Percentiles rank a stretch among this genome's conserved stretches.
Evolutionary conservation across 2,329 filamentous ascomycete genomes (phyloP).

Genomic region (Aspergillus quadrilineatus): DNA sequence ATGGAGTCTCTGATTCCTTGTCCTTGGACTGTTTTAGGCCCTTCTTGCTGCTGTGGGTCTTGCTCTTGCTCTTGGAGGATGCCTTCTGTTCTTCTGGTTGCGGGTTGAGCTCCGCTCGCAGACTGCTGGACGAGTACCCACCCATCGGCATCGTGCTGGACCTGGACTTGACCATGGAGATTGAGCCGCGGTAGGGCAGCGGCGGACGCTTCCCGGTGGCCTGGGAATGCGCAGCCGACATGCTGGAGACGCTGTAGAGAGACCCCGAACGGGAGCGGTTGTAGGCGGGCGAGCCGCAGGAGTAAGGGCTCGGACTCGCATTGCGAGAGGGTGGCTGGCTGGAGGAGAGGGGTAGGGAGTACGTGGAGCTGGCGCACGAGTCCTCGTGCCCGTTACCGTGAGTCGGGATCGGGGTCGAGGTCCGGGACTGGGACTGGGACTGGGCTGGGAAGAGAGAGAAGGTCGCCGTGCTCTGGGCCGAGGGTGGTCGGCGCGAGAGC

Average conservation of each 20-base stretch:
- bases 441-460: constrained; percentile 21
- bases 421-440: background rate
- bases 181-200: constrained; percentile 24
- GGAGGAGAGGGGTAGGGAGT: constrained; percentile 8
- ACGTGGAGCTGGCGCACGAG: constrained; percentile 21
- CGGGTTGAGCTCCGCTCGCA: constrained; percentile 29
- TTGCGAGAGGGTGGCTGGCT: constrained; percentile 22
- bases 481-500: constrained; percentile 22
- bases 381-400: constrained; percentile 9
- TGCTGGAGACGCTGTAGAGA: constrained; percentile 25
- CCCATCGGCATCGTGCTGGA: background rate
- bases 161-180: constrained; percentile 2
- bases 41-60: constrained; percentile 18
- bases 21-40: constrained; percentile 8
- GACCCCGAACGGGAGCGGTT: constrained; percentile 25
- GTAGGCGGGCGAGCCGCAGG: constrained; percentile 14
- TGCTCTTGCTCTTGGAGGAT: constrained; percentile 4
- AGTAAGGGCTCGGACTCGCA: constrained; percentile 22
- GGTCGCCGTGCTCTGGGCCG: constrained; percentile 27
- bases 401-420: background rate
- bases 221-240: constrained; percentile 7
- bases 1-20: constrained; percentile 7
- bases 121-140: constrained; percentile 29
- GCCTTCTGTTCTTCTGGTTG: constrained; percentile 4
- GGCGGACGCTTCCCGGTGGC: constrained; percentile 20